Base-by-base conservation (phyloP, 164 flowering plant genomes). In the Stephania yunnanensis region DNA sequence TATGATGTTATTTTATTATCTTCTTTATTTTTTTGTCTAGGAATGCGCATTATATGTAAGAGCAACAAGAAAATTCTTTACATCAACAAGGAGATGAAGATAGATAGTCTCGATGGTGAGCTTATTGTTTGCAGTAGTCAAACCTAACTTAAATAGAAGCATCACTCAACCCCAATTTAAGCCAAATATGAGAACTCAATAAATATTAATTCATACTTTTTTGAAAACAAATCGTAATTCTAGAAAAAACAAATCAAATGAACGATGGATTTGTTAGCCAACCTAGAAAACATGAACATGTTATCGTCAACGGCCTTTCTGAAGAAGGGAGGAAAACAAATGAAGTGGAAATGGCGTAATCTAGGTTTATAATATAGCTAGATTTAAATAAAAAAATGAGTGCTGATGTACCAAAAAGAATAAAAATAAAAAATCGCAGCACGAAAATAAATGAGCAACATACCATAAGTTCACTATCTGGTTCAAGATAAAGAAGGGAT, bases 401-500 rank as follows among this genome's bases (percentile, higher is more conserved):
- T 1, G 53, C 53, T 50, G 11, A 50, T 50, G 42, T 50, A 50
- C 55, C 55, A 50, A 50, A 50, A 50, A 11, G 15, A 50, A 10
- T 8, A 9, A 50, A 50, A 15, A 9, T 25, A 36, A 2, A 7
- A 50, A 50, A 11, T 50, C 15, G 55, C 0, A 31, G 25, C 30
- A 53, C 53, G 4, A 29, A 72, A 53, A 29, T 6, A 71, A 42
- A 42, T 64, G 65, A 75, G 45, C 29, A 46, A 46, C 87, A 71
- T 91, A 96, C 99, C 97, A 91, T 96, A 70, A 96, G 97, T 82
- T 96, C 99, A 85, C 99, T 92, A 84, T 96, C 99, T 58, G 98
- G 98, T 80, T 96, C 99, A 69, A 91, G 93, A 86, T 96, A 90
- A 72, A 96, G 97, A 79, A 94, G 75, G 71, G 98, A 92, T 68